Percentiles rank a stretch among this genome's conserved stretches.
Conservation (phyloP, 73 alveolate genomes). For the Paramecium caudatum region DNA sequence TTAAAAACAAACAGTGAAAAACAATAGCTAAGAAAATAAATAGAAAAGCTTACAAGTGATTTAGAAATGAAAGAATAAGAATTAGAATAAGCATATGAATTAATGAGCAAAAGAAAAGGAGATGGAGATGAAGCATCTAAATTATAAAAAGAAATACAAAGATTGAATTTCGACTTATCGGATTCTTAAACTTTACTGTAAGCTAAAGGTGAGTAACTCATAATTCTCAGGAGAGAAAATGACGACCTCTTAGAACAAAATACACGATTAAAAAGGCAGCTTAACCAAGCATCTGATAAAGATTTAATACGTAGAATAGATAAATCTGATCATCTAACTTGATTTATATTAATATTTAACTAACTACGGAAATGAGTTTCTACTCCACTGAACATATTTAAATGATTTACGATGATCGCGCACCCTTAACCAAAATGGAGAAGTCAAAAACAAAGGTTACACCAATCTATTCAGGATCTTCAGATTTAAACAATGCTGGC, state of each 20-base stretch:
- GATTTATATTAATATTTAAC: too few species aligned
- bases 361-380: too few species aligned
- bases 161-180: constrained; percentile 18
- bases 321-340: constrained; percentile 5
- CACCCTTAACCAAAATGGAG: neutral
- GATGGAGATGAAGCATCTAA: neutral
- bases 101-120: neutral
- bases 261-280: neutral
- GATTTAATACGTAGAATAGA: constrained; percentile 7
- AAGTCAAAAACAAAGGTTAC: neutral
- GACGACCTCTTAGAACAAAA: neutral
- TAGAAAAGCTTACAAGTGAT: constrained; percentile 16
- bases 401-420: constrained; percentile 35
- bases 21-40: neutral
- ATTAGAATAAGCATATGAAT: constrained; percentile 9
- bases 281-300: constrained; percentile 2
- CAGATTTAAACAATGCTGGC: neutral
- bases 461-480: too few species aligned
- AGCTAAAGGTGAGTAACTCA: constrained; percentile 8
- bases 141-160: constrained; percentile 29
- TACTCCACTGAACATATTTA: constrained; percentile 16
- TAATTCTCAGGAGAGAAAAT: constrained; percentile 16
- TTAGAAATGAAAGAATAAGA: constrained; percentile 33
- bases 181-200: constrained; percentile 1
- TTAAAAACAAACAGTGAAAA: constrained; percentile 19